Percentiles rank a stretch among this genome's conserved stretches.
phyloP scores from a whole-genome alignment of 2,329 filamentous ascomycete species.

The Arachnomyces sp. region DNA sequence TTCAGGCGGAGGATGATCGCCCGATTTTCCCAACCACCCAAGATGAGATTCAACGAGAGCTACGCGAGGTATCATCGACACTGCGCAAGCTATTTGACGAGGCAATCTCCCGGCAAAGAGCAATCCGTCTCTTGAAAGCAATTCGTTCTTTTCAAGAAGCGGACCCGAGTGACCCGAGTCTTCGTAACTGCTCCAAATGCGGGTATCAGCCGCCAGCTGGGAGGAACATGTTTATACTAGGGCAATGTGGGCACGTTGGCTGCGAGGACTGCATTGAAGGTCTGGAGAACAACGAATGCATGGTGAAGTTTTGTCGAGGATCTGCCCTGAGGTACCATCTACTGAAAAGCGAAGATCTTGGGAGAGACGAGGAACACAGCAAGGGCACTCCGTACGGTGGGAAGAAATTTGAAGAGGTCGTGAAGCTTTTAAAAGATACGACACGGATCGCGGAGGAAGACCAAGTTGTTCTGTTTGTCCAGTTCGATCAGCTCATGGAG shows the following conservation, averaged over 20 bases:
- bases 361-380: constrained; percentile 18
- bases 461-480: constrained; percentile 50
- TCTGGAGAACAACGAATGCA: constrained; percentile 28
- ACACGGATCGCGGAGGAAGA: constrained; percentile 34
- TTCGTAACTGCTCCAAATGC: constrained; percentile 28
- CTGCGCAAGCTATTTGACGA: constrained; percentile 22
- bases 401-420: constrained; percentile 41
- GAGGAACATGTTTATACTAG: constrained; percentile 33
- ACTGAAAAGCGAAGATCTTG: constrained; percentile 31
- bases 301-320: constrained; percentile 32
- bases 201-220: constrained; percentile 17
- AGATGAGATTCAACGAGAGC: constrained; percentile 11
- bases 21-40: constrained; percentile 9
- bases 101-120: constrained; percentile 24
- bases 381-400: constrained; percentile 26
- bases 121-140: constrained; percentile 24
- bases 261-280: constrained; percentile 35
- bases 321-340: constrained; percentile 32
- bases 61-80: constrained; percentile 17
- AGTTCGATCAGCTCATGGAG: constrained; percentile 40
- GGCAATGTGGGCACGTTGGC: constrained; percentile 45
- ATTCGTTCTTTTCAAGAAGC: constrained; percentile 22
- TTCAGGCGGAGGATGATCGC: too few relatives aligned
- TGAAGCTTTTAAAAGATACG: constrained; percentile 34
- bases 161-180: neutral